Base-by-base conservation (phyloP, 139 green algal genomes). In the Zygnema cylindricum region DNA sequence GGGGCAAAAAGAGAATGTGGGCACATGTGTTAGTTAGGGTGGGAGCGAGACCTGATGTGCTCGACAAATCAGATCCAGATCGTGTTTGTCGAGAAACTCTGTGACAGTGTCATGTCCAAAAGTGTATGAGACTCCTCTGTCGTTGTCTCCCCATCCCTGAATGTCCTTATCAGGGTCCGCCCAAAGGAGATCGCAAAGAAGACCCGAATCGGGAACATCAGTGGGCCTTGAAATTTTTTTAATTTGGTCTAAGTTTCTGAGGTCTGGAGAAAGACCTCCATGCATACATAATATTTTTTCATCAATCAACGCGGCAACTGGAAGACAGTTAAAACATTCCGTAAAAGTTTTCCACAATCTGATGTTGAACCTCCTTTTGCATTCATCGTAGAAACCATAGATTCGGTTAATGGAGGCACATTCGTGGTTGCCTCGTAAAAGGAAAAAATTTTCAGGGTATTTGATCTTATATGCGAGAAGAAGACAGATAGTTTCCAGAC, bases 261-360 rank as follows among this genome's bases (percentile, higher is more conserved):
- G 93, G 93, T 99, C 97, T 1, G 97, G 97, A 0, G 96, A 98
- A 42, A 99, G 93, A n/a, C 97, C 97, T 38, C 97, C 97, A 88
- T 99, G 97, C 96, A 99, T 99, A 95, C 97, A 99, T 63, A 99
- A 92, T 82, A 99, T 99, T 96, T 99, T 99, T 92, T 99, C 97
- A 84, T 99, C 97, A 39, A 99, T 96, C 1, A 99, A 93, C n/a
- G 98, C 97, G 25, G 95, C 94, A 54, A 99, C 96, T 2, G 97
- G 97, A 81, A 99, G 92, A 92, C 97, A 99, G 94, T 99, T 99
- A 95, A 99, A 99, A 93, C 97, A 99, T 87, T 99, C 97, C 32
- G 96, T 99, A 92, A 99, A 99, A 0, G 95, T 99, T 69, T 98
- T 96, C 97, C 97, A 99, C 35, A 99, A 93, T 81, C 97, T 92